Evolutionary conservation across 202 grass and related monocot genomes (phyloP), one percentile per base, ranked within the genome.

Genomic region (Setaria italica): DNA sequence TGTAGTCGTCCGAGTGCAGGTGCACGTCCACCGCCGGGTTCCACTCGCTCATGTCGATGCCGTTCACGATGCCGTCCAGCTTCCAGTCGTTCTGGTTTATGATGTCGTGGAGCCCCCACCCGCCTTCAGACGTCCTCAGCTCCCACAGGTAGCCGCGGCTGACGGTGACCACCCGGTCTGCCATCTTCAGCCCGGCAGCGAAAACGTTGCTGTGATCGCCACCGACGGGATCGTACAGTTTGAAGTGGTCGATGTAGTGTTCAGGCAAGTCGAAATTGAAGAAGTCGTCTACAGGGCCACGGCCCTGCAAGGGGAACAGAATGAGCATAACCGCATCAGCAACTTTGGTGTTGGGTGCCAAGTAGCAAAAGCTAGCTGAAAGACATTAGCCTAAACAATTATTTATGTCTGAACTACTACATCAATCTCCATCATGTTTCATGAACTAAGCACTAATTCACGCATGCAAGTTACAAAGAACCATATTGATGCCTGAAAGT

Each of bases 131-230:
- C 12, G 97, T 96, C 83, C 94, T 99, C 51, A 99, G 67, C 92
- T 99, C 97, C 97, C 88, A 87, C 37, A 94, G 45, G 78, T 96
- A 99, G 13, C 92, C 97, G 41, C 88, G 87, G 86, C 93, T 96
- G 6, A 99, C 94, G 20, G 92, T 92, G 8, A 96, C 88, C 71
- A 96, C 88, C 46, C 85, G 85, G 63, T 99, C 93, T 13, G 97
- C 92, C 62, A 84, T 49, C 86, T 92, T 99, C 64, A 99, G 73
- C 32, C 96, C 93, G 4, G 90, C 93, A 6, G 91, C 93, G 17
- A 99, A 96, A 43, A 99, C 87, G 41, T 99, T 99, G 84, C 66
- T 72, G 84, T 94, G 94, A 17, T 92, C 88, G 30, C 94, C 94
- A 34, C 94, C 88, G 1, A 90, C 42, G 7, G 88, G 90, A 8